A percentile compares a stretch with the other conserved stretches of the same genome.
Evolutionary conservation across 2,329 filamentous ascomycete genomes (phyloP).

Genomic region (Colletotrichum plurivorum): DNA sequence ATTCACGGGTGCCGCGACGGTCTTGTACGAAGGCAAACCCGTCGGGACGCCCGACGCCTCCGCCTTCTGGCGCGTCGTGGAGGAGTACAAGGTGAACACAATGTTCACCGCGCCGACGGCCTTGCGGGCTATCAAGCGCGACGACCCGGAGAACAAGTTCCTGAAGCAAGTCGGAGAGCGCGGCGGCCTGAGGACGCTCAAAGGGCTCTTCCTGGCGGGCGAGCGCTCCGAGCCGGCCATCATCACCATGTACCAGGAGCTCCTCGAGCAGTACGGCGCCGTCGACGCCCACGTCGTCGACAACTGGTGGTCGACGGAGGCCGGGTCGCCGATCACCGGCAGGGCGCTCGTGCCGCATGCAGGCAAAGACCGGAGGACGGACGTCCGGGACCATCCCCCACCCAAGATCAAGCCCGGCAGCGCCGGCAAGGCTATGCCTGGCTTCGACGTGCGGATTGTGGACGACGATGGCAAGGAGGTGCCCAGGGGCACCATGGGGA

Average conservation of each 20-base stretch:
- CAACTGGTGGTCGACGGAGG: slow-evolving; percentile 75
- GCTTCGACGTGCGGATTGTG: slow-evolving; percentile 89
- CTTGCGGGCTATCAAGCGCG: slow-evolving; percentile 86
- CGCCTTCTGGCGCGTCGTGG: slow-evolving; percentile 88
- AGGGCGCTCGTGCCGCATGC: slow-evolving; percentile 70
- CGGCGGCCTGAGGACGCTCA: slow-evolving; percentile 79
- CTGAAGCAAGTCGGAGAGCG: slow-evolving; percentile 75
- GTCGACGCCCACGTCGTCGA: slow-evolving; percentile 71
- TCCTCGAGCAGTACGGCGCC: slow-evolving; percentile 77
- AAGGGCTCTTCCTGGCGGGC: slow-evolving; percentile 86
- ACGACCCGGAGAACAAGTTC: slow-evolving; percentile 81
- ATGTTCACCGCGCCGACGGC: slow-evolving; percentile 92
- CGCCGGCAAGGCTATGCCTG: slow-evolving; percentile 91
- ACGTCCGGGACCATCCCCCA: slow-evolving; percentile 53
- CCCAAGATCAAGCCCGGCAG: slow-evolving; percentile 84
- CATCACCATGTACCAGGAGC: slow-evolving; percentile 82
- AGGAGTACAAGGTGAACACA: slow-evolving; percentile 87
- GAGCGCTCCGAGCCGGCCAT: slow-evolving; percentile 92
- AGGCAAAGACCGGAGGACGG: slow-evolving; percentile 66
- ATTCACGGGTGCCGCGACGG: slow-evolving; percentile 85
- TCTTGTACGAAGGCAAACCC: slow-evolving; percentile 95
- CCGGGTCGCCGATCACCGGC: slow-evolving; percentile 71
- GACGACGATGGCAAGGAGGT: slow-evolving; percentile 84
- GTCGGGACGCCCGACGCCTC: slow-evolving; percentile 90
- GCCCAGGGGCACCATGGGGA: slow-evolving; percentile 83